Evolutionary conservation across 345 rosid genomes (phyloP).

Genomic region (Pugionium dolabratum): DNA sequence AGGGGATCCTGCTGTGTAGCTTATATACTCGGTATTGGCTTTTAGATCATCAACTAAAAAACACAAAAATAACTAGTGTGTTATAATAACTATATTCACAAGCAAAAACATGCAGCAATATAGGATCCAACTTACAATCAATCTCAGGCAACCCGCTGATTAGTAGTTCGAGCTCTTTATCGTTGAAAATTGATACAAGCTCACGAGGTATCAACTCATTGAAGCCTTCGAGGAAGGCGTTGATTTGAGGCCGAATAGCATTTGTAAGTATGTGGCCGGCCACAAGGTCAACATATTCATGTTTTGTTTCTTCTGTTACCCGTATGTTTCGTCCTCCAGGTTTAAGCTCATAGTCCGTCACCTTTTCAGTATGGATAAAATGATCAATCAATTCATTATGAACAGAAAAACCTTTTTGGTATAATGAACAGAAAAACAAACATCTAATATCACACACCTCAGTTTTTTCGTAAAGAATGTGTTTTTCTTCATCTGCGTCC

Average conservation of each 20-base stretch:
- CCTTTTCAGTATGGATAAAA: constrained; percentile 51
- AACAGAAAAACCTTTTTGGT: too few species aligned
- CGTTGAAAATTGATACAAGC: constrained; percentile 86
- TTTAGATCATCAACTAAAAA: constrained; percentile 76
- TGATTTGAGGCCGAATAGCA: constrained; percentile 96
- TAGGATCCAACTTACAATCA: constrained; percentile 66
- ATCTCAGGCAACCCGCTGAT: constrained; percentile 99
- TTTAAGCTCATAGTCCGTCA: constrained; percentile 95
- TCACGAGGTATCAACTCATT: constrained; percentile 74
- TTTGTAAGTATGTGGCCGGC: constrained; percentile 94
- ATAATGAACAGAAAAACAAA: not conserved
- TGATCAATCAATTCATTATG: not conserved
- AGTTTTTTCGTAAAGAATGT: constrained; percentile 88
- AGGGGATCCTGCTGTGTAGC: constrained; percentile 77
- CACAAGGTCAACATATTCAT: constrained; percentile 96
- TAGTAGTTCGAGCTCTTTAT: constrained; percentile 98
- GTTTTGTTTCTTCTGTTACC: constrained; percentile 96
- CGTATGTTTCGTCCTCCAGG: constrained; percentile 94
- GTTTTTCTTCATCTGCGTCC: constrained; percentile 98
- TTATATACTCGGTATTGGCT: constrained; percentile 83
- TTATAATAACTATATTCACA: not conserved
- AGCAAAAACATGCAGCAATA: constrained; percentile 36
- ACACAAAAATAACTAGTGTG: not conserved
- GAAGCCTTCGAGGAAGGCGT: constrained; percentile 85
- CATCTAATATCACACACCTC: constrained; percentile 54